Percentiles rank a stretch among this genome's conserved stretches.
phyloP scores from a whole-genome alignment of 179 eudicot species.

The Spinacia oleracea region DNA sequence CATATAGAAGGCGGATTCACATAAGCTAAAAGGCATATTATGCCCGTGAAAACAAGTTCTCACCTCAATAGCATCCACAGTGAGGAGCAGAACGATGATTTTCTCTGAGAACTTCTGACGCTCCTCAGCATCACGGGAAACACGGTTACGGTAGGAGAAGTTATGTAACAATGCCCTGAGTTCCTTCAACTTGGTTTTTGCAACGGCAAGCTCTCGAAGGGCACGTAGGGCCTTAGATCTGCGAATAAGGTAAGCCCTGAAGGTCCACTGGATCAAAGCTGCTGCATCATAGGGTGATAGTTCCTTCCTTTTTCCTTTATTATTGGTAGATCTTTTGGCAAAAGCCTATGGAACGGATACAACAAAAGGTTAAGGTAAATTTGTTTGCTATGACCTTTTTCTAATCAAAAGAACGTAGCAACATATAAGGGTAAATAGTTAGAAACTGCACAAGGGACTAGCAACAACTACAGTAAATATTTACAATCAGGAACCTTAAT shows the following conservation, averaged over 20 bases:
- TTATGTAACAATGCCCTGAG: conserved; percentile 83
- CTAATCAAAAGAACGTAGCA: neutral
- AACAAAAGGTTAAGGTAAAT: neutral
- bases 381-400: neutral
- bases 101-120: conserved; percentile 81
- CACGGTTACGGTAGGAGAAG: conserved; percentile 71
- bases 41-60: conserved; percentile 2
- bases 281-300: conserved; percentile 85
- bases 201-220: conserved; percentile 80
- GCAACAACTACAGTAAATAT: neutral
- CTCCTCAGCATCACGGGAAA: conserved; percentile 79
- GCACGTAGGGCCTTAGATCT: conserved; percentile 88
- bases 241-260: conserved; percentile 74
- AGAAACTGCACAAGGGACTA: neutral
- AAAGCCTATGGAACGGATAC: conserved; percentile 48
- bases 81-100: conserved; percentile 87
- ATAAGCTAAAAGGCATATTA: too few species aligned
- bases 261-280: conserved; percentile 64
- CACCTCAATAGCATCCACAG: conserved; percentile 94
- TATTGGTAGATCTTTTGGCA: conserved; percentile 54
- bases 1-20: too few species aligned
- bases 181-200: conserved; percentile 86
- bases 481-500: neutral
- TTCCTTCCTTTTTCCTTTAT: conserved; percentile 72
- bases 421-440: too few species aligned